Percentiles rank a stretch among this genome's conserved stretches.
Evolutionary conservation across 2,329 filamentous ascomycete species (phyloP).

Genomic region (Pyricularia pennisetigena): DNA sequence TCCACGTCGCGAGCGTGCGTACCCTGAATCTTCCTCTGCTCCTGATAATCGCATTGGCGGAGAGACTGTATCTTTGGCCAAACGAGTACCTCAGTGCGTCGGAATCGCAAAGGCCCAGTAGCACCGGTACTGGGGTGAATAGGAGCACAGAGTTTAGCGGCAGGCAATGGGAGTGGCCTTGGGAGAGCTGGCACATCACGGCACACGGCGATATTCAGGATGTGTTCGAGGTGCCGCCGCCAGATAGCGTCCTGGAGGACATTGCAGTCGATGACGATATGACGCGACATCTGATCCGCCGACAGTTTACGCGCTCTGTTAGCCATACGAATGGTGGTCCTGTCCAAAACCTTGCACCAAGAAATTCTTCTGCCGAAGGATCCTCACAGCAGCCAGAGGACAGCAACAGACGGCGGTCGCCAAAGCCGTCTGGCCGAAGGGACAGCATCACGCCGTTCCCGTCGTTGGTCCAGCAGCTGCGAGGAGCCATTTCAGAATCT

Average conservation of each 20-base stretch:
- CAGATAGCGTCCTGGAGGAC: slow-evolving; percentile 46
- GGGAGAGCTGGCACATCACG: slow-evolving; percentile 58
- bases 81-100: slow-evolving; percentile 16
- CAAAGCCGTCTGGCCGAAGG: slow-evolving; percentile 30
- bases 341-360: background rate
- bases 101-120: slow-evolving; percentile 7
- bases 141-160: slow-evolving; percentile 13
- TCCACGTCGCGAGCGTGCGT: slow-evolving; percentile 69
- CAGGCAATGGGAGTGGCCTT: slow-evolving; percentile 39
- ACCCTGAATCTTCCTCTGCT: slow-evolving; percentile 67
- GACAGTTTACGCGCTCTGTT: slow-evolving; percentile 39
- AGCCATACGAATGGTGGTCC: slow-evolving; percentile 8
- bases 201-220: slow-evolving; percentile 56
- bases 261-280: slow-evolving; percentile 50
- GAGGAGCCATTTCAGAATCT: slow-evolving; percentile 34
- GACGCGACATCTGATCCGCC: slow-evolving; percentile 45
- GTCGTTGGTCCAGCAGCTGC: slow-evolving; percentile 41
- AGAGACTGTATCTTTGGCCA: slow-evolving; percentile 60
- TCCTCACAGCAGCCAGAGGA: background rate
- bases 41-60: slow-evolving; percentile 58
- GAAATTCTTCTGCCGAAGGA: background rate
- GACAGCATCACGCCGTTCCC: slow-evolving; percentile 38
- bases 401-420: background rate
- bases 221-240: slow-evolving; percentile 57
- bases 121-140: slow-evolving; percentile 4